Evolutionary conservation across 2,329 filamentous ascomycete genomes (phyloP).

Genomic region (Huntiella omanensis): DNA sequence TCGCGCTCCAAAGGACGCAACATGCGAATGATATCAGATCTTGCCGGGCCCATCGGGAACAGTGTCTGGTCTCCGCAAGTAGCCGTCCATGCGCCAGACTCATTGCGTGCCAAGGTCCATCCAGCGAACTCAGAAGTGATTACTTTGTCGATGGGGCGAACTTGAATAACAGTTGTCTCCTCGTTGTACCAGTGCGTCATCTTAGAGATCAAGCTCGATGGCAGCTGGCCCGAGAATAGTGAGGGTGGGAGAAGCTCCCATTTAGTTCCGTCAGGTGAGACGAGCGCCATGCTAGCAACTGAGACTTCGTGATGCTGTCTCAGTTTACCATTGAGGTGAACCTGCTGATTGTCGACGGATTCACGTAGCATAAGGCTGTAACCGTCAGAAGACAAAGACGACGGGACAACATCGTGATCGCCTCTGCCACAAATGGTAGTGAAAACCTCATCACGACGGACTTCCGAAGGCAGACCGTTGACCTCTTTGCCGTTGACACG

Average conservation of each 20-base stretch:
- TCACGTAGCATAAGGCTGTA: slow-evolving; percentile 15
- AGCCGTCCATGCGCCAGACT: no score
- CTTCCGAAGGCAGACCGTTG: slow-evolving; percentile 26
- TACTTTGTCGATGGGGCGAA: slow-evolving; percentile 11
- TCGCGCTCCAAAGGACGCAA: background rate
- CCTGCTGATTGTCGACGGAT: slow-evolving; percentile 15
- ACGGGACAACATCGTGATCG: slow-evolving; percentile 26
- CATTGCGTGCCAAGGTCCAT: no score
- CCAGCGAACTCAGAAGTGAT: no score
- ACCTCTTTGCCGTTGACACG: slow-evolving; percentile 32
- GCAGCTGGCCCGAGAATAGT: slow-evolving; percentile 17
- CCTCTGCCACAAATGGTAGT: slow-evolving; percentile 23
- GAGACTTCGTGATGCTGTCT: background rate
- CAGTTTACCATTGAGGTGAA: slow-evolving; percentile 20
- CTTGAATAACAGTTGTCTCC: slow-evolving; percentile 16
- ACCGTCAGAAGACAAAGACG: slow-evolving; percentile 15
- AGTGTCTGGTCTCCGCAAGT: no score
- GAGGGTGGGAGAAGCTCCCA: slow-evolving; percentile 19
- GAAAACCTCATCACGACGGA: slow-evolving; percentile 24
- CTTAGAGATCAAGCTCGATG: slow-evolving; percentile 20
- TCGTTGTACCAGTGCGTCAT: slow-evolving; percentile 29
- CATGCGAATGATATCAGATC: background rate
- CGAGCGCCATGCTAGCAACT: slow-evolving; percentile 19
- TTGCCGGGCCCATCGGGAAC: no score
- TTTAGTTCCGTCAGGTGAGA: background rate